These are phyloP conservation scores for Spathaspora sp. DNA, from an alignment of 805 yeast species.

Conservation along the genomic window DNA sequence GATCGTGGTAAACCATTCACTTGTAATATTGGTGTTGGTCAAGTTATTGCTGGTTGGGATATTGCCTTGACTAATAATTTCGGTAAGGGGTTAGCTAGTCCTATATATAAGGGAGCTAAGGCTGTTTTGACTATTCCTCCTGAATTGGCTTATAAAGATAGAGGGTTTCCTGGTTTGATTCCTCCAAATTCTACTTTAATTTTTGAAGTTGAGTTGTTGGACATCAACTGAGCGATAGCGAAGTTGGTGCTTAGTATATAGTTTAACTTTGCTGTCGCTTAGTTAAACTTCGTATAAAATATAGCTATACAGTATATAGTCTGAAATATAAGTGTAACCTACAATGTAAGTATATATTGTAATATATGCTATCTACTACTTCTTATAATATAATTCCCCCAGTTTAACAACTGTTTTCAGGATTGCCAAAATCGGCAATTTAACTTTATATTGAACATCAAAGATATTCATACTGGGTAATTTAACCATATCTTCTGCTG, in stretches of 20 bases:
- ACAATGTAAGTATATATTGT: no score
- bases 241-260: background rate
- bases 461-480: constrained; percentile 64
- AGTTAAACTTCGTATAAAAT: no score
- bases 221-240: constrained; percentile 28
- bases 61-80: constrained; percentile 7
- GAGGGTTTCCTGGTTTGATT: constrained; percentile 95
- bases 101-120: constrained; percentile 89
- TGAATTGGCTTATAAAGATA: constrained; percentile 85
- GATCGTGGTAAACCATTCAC: constrained; percentile 96
- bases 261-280: no score
- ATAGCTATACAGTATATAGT: no score
- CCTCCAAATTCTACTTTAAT: constrained; percentile 95
- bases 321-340: no score
- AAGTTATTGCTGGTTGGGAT: constrained; percentile 68
- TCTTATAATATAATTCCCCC: constrained; percentile 11
- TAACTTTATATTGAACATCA: constrained; percentile 66
- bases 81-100: constrained; percentile 72
- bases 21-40: constrained; percentile 91
- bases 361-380: no score
- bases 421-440: constrained; percentile 42
- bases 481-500: constrained; percentile 14
- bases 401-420: constrained; percentile 12
- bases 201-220: constrained; percentile 74
- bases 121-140: constrained; percentile 93